A percentile compares a stretch with the other conserved stretches of the same genome.
Conservation (phyloP, 2,329 filamentous ascomycete species). For the Hypoxylon sp. region DNA sequence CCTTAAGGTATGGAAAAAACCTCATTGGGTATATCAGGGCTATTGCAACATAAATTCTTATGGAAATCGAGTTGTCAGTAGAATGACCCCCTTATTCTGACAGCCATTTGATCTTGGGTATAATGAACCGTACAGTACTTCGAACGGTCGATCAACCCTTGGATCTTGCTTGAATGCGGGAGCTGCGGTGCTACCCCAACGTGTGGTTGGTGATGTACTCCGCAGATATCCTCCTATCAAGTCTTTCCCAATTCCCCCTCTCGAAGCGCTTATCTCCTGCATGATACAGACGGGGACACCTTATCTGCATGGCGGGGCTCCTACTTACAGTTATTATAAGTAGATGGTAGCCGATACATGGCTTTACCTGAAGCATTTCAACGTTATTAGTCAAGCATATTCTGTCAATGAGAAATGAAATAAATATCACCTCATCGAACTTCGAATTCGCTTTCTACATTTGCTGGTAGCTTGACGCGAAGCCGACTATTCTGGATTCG, state of each 20-base stretch:
- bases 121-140: background rate
- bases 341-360: background rate
- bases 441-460: background rate
- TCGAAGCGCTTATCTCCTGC: constrained; percentile 27
- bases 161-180: constrained; percentile 18
- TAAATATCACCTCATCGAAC: background rate
- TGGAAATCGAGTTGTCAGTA: too few relatives aligned
- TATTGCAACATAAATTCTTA: too few relatives aligned
- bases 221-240: background rate
- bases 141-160: constrained; percentile 3
- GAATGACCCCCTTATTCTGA: too few relatives aligned
- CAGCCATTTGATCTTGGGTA: constrained; percentile 10
- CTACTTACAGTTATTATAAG: constrained; percentile 11
- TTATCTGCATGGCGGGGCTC: constrained; percentile 34
- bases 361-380: constrained; percentile 2
- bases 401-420: background rate
- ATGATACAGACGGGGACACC: constrained; percentile 13
- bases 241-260: constrained; percentile 2
- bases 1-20: too few relatives aligned
- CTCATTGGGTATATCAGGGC: too few relatives aligned
- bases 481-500: background rate
- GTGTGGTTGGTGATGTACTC: constrained; percentile 11
- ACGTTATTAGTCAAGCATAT: constrained; percentile 27
- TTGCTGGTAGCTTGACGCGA: background rate
- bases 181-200: constrained; percentile 26